Percentiles rank a stretch among this genome's conserved stretches.
These are phyloP conservation scores for Capniomyces stellatus DNA, from an alignment of 371 early-diverging fungal genomes.

Conservation along the genomic window DNA sequence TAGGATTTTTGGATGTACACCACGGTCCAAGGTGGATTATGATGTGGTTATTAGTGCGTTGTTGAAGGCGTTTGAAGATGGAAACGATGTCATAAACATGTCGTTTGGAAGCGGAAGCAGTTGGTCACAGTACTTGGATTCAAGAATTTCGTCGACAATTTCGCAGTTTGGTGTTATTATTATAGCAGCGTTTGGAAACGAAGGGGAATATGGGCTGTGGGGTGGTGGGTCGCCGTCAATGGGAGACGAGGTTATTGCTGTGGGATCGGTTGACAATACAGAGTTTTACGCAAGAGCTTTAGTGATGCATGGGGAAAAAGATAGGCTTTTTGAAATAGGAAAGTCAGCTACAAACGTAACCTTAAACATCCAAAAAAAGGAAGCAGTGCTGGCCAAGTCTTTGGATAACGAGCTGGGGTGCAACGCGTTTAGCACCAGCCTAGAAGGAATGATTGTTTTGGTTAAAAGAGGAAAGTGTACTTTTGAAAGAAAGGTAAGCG, in stretches of 20 bases:
- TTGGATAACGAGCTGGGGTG: neutral
- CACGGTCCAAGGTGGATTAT: conserved; percentile 32
- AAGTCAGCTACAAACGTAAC: neutral
- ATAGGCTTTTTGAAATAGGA: conserved; percentile 2
- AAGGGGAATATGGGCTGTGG: conserved; percentile 42
- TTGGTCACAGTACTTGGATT: conserved; percentile 34
- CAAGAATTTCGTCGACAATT: conserved; percentile 32
- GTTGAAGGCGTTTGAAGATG: conserved; percentile 38
- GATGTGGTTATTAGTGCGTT: conserved; percentile 50
- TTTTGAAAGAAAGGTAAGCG: conserved; percentile 22
- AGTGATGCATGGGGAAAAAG: neutral
- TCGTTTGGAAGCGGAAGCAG: conserved; percentile 45
- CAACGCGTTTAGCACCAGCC: neutral
- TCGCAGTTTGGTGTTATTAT: conserved; percentile 28
- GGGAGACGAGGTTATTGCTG: conserved; percentile 35
- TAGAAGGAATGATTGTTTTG: conserved; percentile 21
- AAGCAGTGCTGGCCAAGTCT: neutral
- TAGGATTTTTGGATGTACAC: conserved; percentile 44
- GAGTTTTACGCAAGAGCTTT: neutral
- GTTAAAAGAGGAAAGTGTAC: conserved; percentile 38
- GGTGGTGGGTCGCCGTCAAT: conserved; percentile 42
- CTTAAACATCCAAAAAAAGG: neutral
- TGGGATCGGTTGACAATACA: conserved; percentile 50
- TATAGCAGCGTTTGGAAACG: conserved; percentile 51
- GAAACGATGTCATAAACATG: conserved; percentile 50